phyloP scores from a whole-genome alignment of 2,329 filamentous ascomycete genomes.

The Arthroderma sp. region DNA sequence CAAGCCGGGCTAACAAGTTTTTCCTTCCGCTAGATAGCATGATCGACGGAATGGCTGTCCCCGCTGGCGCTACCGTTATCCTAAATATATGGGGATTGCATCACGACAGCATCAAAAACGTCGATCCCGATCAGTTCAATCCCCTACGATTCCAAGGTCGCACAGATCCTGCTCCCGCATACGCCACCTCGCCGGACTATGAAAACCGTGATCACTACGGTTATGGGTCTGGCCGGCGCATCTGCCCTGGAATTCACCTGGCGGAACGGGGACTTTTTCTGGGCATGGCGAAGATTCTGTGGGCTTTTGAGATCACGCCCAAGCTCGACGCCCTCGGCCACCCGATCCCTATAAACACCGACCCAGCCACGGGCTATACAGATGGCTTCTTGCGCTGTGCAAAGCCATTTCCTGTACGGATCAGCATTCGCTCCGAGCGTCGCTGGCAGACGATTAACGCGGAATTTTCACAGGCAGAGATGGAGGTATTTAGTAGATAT shows the following conservation, averaged over 20 bases:
- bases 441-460: not conserved
- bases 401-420: not conserved
- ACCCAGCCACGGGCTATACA: not conserved
- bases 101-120: conserved; percentile 34
- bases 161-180: conserved; percentile 23
- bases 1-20: not conserved
- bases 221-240: conserved; percentile 18
- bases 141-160: conserved; percentile 21
- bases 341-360: not conserved
- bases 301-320: conserved; percentile 30
- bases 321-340: not conserved
- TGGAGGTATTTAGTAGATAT: not conserved
- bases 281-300: conserved; percentile 40
- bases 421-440: not conserved
- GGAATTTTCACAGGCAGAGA: not conserved
- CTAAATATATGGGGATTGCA: conserved; percentile 42
- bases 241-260: conserved; percentile 36
- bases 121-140: conserved; percentile 24
- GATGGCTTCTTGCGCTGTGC: not conserved
- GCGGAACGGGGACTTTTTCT: conserved; percentile 40
- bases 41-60: conserved; percentile 39
- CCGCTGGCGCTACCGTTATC: conserved; percentile 35
- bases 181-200: conserved; percentile 20
- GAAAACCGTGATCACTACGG: conserved; percentile 34
- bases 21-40: conserved; percentile 22